These are phyloP conservation scores for Plasmodium gaboni DNA, from an alignment of 169 alveolate species.

Conservation along the genomic window DNA sequence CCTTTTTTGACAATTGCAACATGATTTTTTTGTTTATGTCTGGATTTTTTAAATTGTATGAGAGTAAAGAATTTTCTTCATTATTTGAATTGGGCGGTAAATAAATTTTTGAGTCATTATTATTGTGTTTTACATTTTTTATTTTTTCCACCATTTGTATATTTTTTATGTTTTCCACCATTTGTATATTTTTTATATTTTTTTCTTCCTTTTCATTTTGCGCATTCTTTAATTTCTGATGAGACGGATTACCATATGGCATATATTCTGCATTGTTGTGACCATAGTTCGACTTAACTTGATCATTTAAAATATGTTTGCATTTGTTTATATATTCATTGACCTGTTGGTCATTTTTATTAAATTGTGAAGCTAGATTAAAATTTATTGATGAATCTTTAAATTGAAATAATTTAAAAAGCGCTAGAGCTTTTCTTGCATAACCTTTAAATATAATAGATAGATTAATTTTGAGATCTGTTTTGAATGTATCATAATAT, in stretches of 20 bases:
- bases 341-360: neutral
- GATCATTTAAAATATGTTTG: neutral
- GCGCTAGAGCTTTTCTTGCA: slow-evolving; percentile 32
- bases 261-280: too few species aligned
- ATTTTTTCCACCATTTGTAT: neutral
- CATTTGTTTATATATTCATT: slow-evolving; percentile 18
- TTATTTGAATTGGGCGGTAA: too few species aligned
- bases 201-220: neutral
- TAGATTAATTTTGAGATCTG: neutral
- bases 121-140: too few species aligned
- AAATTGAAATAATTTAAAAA: slow-evolving; percentile 8
- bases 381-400: slow-evolving; percentile 4
- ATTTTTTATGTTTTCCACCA: neutral
- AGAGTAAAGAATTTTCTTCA: too few species aligned
- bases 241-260: too few species aligned
- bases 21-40: neutral
- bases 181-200: neutral
- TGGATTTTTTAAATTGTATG: too few species aligned
- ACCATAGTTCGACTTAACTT: neutral
- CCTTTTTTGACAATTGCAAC: slow-evolving; percentile 7
- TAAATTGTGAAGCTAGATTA: neutral
- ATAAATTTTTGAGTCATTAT: neutral
- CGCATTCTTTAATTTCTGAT: neutral
- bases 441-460: slow-evolving; percentile 21
- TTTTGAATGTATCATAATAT: slow-evolving; percentile 15